A percentile compares a stretch with the other conserved stretches of the same genome.
Conservation (phyloP, 1,284 basidiomycete genomes). For the Lentinula novae-zelandiae region DNA sequence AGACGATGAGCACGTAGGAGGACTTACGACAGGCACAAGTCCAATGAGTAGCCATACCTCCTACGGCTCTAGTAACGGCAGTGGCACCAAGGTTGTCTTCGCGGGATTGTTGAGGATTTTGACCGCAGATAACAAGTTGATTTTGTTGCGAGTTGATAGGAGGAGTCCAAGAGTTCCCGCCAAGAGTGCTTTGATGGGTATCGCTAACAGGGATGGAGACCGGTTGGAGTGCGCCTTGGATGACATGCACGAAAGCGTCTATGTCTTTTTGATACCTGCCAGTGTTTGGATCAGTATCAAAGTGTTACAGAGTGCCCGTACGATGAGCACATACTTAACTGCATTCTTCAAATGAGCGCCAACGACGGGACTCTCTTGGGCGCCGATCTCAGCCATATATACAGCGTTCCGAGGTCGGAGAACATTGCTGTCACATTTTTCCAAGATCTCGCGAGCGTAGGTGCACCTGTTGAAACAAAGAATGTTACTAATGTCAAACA, state of each 20-base stretch:
- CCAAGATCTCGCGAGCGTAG: conserved; percentile 10
- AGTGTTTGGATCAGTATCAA: background rate
- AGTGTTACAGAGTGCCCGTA: background rate
- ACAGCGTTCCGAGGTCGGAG: background rate
- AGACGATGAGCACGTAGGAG: background rate
- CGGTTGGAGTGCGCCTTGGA: conserved; percentile 6
- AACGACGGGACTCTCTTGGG: conserved; percentile 9
- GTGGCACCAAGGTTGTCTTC: background rate
- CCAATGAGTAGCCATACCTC: conserved; percentile 30
- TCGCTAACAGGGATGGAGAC: conserved; percentile 1
- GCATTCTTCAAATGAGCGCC: conserved; percentile 11
- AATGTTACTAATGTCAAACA: background rate
- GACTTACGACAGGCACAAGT: conserved; percentile 11
- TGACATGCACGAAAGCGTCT: conserved; percentile 10
- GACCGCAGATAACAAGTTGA: background rate
- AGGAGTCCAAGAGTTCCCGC: conserved; percentile 1
- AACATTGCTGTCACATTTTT: background rate
- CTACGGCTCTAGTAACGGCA: conserved; percentile 28
- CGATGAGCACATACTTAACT: conserved; percentile 1
- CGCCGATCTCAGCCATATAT: conserved; percentile 9
- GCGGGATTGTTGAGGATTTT: background rate
- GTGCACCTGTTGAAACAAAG: conserved; percentile 4
- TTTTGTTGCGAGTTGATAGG: background rate
- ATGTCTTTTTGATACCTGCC: conserved; percentile 8
- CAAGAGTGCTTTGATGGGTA: background rate